Percentiles rank a stretch among this genome's conserved stretches.
Evolutionary conservation across 306 rosid species (phyloP).

Genomic region (Vigna angularis): DNA sequence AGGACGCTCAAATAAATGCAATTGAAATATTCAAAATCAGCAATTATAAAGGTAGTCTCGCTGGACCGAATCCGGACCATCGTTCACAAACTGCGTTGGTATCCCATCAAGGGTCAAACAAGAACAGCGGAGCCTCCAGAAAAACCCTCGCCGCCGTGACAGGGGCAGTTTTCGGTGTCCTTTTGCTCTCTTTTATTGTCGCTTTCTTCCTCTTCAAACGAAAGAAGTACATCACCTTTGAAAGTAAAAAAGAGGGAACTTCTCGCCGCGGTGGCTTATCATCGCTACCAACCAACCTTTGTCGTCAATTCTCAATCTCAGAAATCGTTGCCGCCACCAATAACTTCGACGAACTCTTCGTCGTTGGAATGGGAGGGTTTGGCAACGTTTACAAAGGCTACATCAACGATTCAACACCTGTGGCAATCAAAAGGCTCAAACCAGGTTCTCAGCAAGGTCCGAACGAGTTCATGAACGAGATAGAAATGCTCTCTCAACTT

Average conservation of each 20-base stretch:
- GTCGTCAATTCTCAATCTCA: slow-evolving; percentile 35
- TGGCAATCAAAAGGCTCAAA: too few species aligned
- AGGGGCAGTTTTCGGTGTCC: background rate
- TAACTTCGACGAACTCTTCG: slow-evolving; percentile 25
- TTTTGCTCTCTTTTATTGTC: background rate
- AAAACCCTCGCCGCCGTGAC: background rate
- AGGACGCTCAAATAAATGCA: background rate
- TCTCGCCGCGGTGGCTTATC: background rate
- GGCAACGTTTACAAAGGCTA: background rate
- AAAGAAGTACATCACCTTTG: background rate
- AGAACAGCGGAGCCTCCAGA: background rate
- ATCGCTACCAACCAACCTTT: background rate
- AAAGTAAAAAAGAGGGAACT: background rate
- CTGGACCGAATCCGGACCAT: background rate
- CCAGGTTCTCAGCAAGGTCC: too few species aligned
- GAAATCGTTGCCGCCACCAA: slow-evolving; percentile 44
- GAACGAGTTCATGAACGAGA: too few species aligned
- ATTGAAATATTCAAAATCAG: background rate
- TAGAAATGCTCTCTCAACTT: too few species aligned
- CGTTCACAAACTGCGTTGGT: background rate
- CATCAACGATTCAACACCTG: background rate
- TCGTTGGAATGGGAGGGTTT: slow-evolving; percentile 26
- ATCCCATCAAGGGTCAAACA: background rate
- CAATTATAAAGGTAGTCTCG: background rate
- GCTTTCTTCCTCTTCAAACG: background rate